Base-by-base conservation (phyloP, 2,329 filamentous ascomycete genomes). In the Aspergillus sp. region DNA sequence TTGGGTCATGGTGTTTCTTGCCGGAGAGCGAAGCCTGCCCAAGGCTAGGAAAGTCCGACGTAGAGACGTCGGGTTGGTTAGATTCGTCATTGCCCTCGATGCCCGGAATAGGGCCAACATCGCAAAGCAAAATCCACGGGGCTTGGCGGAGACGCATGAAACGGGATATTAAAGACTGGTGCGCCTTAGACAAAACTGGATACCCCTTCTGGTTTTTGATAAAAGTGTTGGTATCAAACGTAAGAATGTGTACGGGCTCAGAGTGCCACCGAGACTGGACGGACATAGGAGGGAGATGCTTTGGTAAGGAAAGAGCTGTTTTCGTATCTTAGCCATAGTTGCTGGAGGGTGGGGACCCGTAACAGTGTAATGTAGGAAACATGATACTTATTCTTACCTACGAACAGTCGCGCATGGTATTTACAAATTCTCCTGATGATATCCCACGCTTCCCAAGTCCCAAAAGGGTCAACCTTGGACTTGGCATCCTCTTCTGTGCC, bases 371-470 rank as follows among this genome's bases (percentile, higher is more conserved):
- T 19, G 19, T 19, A 19, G 19, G 19, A 19, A 19, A 19, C 19
- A 19, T 19, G 19, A 19, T 19, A 19, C 19, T 19, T 41, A 46
- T 61, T 65, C 88, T 73, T 83, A 95, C 91, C 87, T 67, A 96
- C 81, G 59, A 82, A 85, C 34, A 98, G 75, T 64, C 88, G 81
- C 47, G 78, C 71, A 66, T 84, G 85, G 69, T 98, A 97, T 70
- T 83, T 85, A 77, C 89, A 96, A 48, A 88, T 74, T 45, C 83
- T 84, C 45, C 93, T 80, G 59, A 98, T 85, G 26, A 84, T 76
- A 64, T 98, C 85, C 93, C 93, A 98, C 1, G 86, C 84, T 67
- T 97, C 90, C 94, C 94, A 98, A 2, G 83, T 78, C 45, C 83
- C 83, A 66, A 88, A 93, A 0, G 86, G 66, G 58, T 91, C 85